Evolutionary conservation across 2,329 filamentous ascomycete species (phyloP).

Genomic region (Verruconis gallopava): DNA sequence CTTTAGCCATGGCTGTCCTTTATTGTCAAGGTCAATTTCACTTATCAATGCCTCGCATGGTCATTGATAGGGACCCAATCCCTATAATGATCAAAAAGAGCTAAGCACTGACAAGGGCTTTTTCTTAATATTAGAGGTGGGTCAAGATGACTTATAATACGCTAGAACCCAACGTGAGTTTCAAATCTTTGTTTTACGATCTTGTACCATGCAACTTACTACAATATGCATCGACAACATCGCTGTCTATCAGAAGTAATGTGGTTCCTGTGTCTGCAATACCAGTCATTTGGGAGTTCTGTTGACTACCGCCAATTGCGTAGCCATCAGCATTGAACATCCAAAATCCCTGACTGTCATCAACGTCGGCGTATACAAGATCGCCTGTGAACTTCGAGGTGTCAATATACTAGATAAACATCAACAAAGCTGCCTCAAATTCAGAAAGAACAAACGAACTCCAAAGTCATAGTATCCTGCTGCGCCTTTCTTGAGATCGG

Average conservation of each 20-base stretch:
- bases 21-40: no score
- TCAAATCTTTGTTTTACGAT: no score
- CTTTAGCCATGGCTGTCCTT: no score
- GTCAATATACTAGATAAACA: conserved; percentile 45
- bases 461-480: conserved; percentile 40
- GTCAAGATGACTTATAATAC: no score
- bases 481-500: conserved; percentile 39
- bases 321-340: conserved; percentile 45
- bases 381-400: conserved; percentile 42
- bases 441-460: conserved; percentile 17
- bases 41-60: no score
- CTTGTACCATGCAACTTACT: no score
- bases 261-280: conserved; percentile 63
- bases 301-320: conserved; percentile 33
- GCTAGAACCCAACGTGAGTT: no score
- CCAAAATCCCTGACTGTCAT: conserved; percentile 51
- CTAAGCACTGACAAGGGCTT: no score
- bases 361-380: conserved; percentile 43
- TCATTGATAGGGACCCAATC: no score
- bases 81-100: no score
- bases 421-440: conserved; percentile 33
- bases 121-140: no score
- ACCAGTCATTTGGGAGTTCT: conserved; percentile 28
- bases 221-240: conserved; percentile 48
- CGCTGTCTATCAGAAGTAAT: conserved; percentile 45